Conservation (phyloP, 2,329 filamentous ascomycete genomes). For the Trichophyton simii region DNA sequence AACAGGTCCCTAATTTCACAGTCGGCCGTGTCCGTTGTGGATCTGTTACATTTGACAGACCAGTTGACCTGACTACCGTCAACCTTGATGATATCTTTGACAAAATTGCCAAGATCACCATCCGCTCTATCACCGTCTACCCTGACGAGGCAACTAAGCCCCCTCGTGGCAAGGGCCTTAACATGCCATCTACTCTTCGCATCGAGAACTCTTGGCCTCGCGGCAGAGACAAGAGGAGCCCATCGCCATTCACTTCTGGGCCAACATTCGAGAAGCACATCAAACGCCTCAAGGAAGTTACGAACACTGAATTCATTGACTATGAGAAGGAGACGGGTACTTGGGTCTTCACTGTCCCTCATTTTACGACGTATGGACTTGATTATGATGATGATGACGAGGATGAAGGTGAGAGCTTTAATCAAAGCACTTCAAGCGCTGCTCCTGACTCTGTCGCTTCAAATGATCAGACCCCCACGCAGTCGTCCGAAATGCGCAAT, state of each 20-base stretch:
- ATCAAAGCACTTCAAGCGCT: constrained; percentile 40
- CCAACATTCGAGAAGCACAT: constrained; percentile 68
- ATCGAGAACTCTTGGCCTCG: constrained; percentile 91
- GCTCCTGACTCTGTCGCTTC: constrained; percentile 39
- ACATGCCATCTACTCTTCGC: constrained; percentile 77
- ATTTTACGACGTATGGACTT: constrained; percentile 91
- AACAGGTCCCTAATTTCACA: constrained; percentile 59
- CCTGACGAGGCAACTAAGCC: constrained; percentile 64
- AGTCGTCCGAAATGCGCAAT: constrained; percentile 18
- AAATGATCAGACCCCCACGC: constrained; percentile 24
- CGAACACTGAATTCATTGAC: constrained; percentile 65
- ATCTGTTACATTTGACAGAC: constrained; percentile 64
- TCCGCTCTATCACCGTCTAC: constrained; percentile 81
- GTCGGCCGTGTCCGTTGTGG: constrained; percentile 77
- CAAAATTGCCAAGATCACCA: constrained; percentile 60
- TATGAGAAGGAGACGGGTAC: constrained; percentile 70
- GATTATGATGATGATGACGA: constrained; percentile 62
- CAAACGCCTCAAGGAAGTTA: constrained; percentile 63
- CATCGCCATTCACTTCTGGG: constrained; percentile 46
- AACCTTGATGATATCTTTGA: constrained; percentile 69
- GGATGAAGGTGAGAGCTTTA: constrained; percentile 40
- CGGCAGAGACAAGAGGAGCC: constrained; percentile 46
- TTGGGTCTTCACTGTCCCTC: constrained; percentile 88
- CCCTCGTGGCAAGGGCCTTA: constrained; percentile 71
- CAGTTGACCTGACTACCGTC: constrained; percentile 69